These are phyloP conservation scores for Aureobasidium sp. DNA, from an alignment of 2,329 filamentous ascomycete species.

Conservation along the genomic window DNA sequence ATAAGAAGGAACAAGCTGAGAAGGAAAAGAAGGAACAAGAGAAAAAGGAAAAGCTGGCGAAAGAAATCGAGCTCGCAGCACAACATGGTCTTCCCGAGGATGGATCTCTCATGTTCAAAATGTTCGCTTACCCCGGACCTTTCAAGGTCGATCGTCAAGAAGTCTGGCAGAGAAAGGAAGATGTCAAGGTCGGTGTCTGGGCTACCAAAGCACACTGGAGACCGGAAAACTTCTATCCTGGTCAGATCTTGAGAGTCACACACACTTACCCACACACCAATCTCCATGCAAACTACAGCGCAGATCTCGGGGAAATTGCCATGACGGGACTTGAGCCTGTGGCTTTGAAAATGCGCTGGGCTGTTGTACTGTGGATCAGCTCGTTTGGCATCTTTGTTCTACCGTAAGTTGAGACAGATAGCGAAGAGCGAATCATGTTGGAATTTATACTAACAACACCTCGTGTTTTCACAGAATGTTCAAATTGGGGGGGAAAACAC, in stretches of 20 bases:
- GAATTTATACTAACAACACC: not conserved
- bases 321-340: not conserved
- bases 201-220: not conserved
- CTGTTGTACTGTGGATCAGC: not conserved
- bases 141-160: not conserved
- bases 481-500: not conserved
- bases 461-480: not conserved
- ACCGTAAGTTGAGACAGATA: not conserved
- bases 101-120: not conserved
- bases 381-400: not conserved
- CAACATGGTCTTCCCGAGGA: not conserved
- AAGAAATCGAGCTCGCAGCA: not conserved
- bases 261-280: not conserved
- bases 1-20: not conserved
- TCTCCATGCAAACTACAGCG: not conserved
- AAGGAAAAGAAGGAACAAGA: not conserved
- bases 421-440: not conserved
- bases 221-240: not conserved
- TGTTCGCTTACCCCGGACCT: not conserved
- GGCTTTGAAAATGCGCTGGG: not conserved
- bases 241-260: not conserved
- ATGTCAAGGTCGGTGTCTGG: not conserved
- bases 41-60: not conserved
- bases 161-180: not conserved
- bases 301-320: not conserved